Evolutionary conservation across 352 stramenopile genomes (phyloP), one percentile per base, ranked within the genome.

Genomic region (Globisporangium yorkense): DNA sequence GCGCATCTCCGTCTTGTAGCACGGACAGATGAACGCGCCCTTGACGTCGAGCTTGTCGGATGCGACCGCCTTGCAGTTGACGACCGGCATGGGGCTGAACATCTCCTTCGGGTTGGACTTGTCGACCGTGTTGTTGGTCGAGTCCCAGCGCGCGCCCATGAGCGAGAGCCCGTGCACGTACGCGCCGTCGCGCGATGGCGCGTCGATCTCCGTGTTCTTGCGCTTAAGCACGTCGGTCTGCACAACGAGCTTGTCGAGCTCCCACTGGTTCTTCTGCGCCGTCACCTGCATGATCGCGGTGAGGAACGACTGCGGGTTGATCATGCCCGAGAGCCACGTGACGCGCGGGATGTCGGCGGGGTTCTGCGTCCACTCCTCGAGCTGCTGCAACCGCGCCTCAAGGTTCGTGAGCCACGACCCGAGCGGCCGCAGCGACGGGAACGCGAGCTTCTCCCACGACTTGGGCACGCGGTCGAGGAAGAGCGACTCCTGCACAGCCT

Each of bases 261-360:
- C 92, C 89, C 93, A 98, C 63, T 97, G 80, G 65, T 98, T 98
- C 65, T 97, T 98, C 70, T 99, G 94, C n/a, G 94, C 96, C 27
- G 95, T 98, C 21, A 98, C 95, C 73, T 98, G 94, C 75, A 97
- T 98, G 69, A 99, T 98, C 13, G 95, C 94, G 20, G 95, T 98
- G 27, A 99, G 68, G 80, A 99, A 99, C 57, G 92, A 98, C 69
- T 97, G 96, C 37, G 95, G 95, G 59, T 98, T 99, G 55, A 98
- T 78, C 67, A 99, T 87, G 24, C 93, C 94, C 24, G 87, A 96
- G 31, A 99, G 62, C 92, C 92, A 98, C 57, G 96, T 98, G 50
- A 98, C 95, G 52, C 92, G 96, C 29, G 96, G 97, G 51, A 99
- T 98, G 37, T 99, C 96, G 29, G 75, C 88, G 12, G 94, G 96